phyloP scores from a whole-genome alignment of 2,329 filamentous ascomycete genomes.

The Periconia macrospinosa region DNA sequence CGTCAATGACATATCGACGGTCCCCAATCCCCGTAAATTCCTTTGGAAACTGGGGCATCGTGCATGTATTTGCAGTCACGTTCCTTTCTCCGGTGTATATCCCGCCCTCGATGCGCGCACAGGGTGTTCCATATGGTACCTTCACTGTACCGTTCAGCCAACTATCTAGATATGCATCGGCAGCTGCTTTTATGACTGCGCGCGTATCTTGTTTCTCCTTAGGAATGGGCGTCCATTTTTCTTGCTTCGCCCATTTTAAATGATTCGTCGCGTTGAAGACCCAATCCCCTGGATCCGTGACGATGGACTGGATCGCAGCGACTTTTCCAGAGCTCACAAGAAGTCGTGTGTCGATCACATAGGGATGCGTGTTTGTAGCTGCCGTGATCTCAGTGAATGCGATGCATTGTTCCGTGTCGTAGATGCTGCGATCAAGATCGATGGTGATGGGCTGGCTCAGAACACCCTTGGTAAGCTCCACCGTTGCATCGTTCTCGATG shows the following conservation, averaged over 20 bases:
- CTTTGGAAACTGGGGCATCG: conserved; percentile 27
- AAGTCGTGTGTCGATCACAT: conserved; percentile 22
- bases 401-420: conserved; percentile 23
- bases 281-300: conserved; percentile 24
- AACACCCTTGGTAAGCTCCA: conserved; percentile 12
- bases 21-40: conserved; percentile 19
- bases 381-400: conserved; percentile 22
- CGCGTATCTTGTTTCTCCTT: conserved; percentile 15
- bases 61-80: conserved; percentile 17
- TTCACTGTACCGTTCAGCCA: conserved; percentile 23
- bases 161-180: conserved; percentile 27
- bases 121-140: conserved; percentile 29
- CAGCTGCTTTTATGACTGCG: conserved; percentile 21
- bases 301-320: conserved; percentile 15
- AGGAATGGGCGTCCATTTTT: conserved; percentile 19
- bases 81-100: conserved; percentile 22
- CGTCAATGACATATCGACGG: conserved; percentile 26
- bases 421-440: conserved; percentile 19
- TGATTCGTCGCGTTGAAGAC: conserved; percentile 21
- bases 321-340: conserved; percentile 12
- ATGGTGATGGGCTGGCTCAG: conserved; percentile 15
- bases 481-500: conserved; percentile 17
- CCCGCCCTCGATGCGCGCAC: conserved; percentile 30
- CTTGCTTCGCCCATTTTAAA: conserved; percentile 11
- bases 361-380: conserved; percentile 19